Conservation (phyloP, 257 asterid genomes). For the Solanum chiquidenum region DNA sequence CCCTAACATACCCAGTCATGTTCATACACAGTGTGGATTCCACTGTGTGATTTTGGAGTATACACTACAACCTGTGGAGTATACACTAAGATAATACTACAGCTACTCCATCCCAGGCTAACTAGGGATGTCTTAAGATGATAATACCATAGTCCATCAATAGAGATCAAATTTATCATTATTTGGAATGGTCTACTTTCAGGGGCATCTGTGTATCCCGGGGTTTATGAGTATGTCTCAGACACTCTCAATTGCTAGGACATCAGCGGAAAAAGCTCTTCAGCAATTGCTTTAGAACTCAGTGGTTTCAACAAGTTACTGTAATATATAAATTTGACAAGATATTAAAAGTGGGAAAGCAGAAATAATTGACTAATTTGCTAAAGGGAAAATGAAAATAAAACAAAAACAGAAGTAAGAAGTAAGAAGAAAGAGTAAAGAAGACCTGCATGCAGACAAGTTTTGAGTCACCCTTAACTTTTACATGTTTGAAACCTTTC, state of each 20-base stretch:
- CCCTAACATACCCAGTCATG: background rate
- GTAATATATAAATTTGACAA: background rate
- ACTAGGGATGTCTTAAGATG: background rate
- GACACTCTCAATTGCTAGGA: background rate
- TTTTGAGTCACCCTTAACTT: slow-evolving; percentile 91
- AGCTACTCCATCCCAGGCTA: background rate
- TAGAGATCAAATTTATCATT: background rate
- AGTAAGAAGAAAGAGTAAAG: background rate
- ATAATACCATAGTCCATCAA: background rate
- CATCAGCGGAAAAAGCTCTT: background rate
- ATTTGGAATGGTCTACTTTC: background rate
- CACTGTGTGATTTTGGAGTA: background rate
- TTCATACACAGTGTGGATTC: background rate
- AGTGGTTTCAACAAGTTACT: background rate
- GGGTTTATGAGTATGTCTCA: background rate
- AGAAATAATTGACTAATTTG: background rate
- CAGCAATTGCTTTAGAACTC: background rate
- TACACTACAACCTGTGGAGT: background rate
- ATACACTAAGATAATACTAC: background rate
- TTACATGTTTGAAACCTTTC: slow-evolving; percentile 78
- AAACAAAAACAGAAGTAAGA: background rate
- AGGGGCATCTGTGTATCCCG: background rate
- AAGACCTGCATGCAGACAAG: slow-evolving; percentile 99
- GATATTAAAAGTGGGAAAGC: background rate
- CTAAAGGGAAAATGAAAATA: background rate